phyloP scores from a whole-genome alignment of 176 grass and related monocot species.

The Phoenix dactylifera region DNA sequence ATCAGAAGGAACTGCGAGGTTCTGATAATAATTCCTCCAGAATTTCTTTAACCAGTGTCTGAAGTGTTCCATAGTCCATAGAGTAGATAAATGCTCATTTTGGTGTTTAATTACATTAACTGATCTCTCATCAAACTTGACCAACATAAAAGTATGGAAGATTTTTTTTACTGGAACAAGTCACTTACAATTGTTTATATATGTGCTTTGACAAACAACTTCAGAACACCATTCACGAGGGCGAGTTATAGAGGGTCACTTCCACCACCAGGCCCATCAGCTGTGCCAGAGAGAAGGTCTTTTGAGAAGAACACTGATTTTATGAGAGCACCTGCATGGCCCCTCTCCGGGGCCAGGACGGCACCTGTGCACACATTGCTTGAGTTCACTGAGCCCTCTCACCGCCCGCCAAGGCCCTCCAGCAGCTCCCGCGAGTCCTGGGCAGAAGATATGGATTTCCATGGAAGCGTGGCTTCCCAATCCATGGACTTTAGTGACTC shows the following conservation, averaged over 20 bases:
- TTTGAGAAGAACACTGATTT: constrained; percentile 22
- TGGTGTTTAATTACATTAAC: too few relatives aligned
- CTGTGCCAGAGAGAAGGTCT: constrained; percentile 33
- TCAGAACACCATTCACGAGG: constrained; percentile 22
- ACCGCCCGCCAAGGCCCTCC: constrained; percentile 19
- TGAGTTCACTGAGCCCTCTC: constrained; percentile 3
- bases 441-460: constrained; percentile 54
- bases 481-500: constrained; percentile 56
- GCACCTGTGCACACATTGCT: neutral
- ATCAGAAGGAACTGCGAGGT: too few relatives aligned
- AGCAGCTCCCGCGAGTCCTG: constrained; percentile 26
- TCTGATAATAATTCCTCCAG: too few relatives aligned
- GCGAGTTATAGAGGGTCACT: neutral
- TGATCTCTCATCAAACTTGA: too few relatives aligned
- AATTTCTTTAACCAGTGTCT: too few relatives aligned
- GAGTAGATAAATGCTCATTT: too few relatives aligned
- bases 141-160: too few relatives aligned
- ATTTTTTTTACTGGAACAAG: too few relatives aligned
- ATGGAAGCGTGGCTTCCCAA: constrained; percentile 25
- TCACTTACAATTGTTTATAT: too few relatives aligned
- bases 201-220: too few relatives aligned
- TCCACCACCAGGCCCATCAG: neutral
- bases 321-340: constrained; percentile 36
- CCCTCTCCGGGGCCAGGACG: constrained; percentile 12
- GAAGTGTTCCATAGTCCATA: too few relatives aligned